Evolutionary conservation across 2,329 filamentous ascomycete species (phyloP), one percentile per base, ranked within the genome.

Genomic region (Sordariomycetes sp.): DNA sequence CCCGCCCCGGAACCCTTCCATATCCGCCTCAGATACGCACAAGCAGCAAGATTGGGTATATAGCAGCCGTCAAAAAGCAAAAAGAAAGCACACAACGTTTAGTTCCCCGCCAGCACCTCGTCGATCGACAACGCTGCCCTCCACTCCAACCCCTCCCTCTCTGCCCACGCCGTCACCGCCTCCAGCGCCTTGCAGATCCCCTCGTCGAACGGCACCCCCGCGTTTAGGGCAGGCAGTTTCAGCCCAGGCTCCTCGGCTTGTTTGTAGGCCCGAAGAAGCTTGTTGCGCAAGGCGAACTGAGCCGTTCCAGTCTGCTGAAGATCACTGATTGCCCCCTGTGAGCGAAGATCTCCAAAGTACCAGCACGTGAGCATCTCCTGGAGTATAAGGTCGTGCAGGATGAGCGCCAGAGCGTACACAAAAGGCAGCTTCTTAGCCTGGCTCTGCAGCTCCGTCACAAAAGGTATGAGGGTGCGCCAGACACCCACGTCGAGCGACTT

Each of bases 161-260:
- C 54, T n/a, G 58, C 58, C 54, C 58, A 59, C 34, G 54, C 56
- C 54, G 34, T 52, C 54, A 53, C 24, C 14, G 54, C 16, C 55
- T 46, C 48, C 25, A 54, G 37, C 40, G 51, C 35, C 51, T 37
- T 35, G 24, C 35, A 53, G 0, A 88, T 81, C 71, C 89, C 87
- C 0, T 82, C 87, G 63, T 84, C 88, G 0, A 79, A 76, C 11
- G 77, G 81, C 61, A 88, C 85, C 0, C 85, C 55, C 12, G 48
- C 43, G 48, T 57, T 57, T n/a, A 57, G 55, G 52, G 55, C 56
- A 16, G 53, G 56, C 37, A 58, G 25, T n/a, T 35, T 57, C 28
- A 16, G 16, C 20, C 55, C 55, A 18, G 28, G 18, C 32, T 57
- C 55, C 46, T 57, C 55, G 1, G 48, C n/a, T 20, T 52, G 55